A percentile compares a stretch with the other conserved stretches of the same genome.
Conservation (phyloP, 73 alveolate genomes). For the Paramecium sexaurelia region DNA sequence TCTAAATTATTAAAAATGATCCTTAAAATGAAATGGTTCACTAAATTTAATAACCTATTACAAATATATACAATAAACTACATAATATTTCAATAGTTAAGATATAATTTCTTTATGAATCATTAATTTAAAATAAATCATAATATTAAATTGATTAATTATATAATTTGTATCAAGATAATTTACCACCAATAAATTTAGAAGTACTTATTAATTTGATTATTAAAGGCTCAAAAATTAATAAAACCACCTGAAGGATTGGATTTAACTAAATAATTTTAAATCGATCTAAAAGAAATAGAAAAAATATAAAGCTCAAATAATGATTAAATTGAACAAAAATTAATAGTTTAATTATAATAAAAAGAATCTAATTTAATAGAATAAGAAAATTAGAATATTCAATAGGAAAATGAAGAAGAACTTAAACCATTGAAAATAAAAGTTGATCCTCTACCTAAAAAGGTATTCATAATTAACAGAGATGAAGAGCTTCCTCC, state of each 20-base stretch:
- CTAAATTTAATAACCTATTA: not conserved
- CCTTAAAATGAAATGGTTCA: not conserved
- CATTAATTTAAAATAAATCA: not conserved
- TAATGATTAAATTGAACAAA: not conserved
- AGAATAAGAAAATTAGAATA: not conserved
- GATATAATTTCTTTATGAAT: not conserved
- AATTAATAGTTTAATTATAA: not conserved
- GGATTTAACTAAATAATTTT: not conserved
- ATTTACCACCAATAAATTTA: slow-evolving; percentile 9
- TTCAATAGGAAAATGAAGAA: not conserved
- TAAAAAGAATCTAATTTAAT: not conserved
- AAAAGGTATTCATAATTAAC: not conserved
- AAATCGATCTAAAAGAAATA: not conserved
- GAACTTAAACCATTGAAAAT: not conserved
- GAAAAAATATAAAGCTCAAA: not conserved
- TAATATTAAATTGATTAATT: not conserved
- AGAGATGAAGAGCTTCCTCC: not conserved
- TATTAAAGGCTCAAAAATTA: not conserved
- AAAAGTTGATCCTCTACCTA: not conserved
- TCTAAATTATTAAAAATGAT: not conserved
- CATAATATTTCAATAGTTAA: not conserved
- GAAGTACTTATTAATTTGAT: not conserved
- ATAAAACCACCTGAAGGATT: not conserved
- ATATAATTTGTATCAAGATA: not conserved
- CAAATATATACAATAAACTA: not conserved